Percentiles rank a stretch among this genome's conserved stretches.
phyloP scores from a whole-genome alignment of 768 basidiomycete genomes.

The Suillus tomentosus region DNA sequence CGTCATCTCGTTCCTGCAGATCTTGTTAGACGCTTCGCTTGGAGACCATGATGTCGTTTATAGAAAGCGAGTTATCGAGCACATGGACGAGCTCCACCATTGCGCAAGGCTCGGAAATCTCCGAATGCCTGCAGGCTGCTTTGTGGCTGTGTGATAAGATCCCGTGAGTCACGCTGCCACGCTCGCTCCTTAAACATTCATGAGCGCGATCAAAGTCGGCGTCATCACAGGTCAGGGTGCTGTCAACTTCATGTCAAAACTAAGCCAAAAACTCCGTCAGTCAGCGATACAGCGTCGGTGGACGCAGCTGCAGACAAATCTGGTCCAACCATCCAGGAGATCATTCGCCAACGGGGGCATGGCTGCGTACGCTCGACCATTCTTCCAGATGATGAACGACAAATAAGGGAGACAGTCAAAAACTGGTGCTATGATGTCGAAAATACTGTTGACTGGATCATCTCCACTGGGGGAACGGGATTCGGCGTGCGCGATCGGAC shows the following conservation, averaged over 20 bases:
- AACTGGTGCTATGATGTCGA: conserved; percentile 40
- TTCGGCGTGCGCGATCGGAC: conserved; percentile 81
- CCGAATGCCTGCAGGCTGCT: too few relatives aligned
- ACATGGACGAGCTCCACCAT: too few relatives aligned
- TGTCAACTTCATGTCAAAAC: neutral
- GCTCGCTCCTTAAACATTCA: conserved; percentile 7
- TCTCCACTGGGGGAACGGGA: conserved; percentile 89
- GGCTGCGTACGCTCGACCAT: conserved; percentile 42
- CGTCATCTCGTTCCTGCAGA: too few relatives aligned
- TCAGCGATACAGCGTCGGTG: conserved; percentile 71
- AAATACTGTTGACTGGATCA: conserved; percentile 64
- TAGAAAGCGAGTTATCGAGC: too few relatives aligned
- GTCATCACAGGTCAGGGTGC: conserved; percentile 30
- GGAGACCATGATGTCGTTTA: too few relatives aligned
- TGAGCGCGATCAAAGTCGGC: conserved; percentile 27
- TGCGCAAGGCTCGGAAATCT: too few relatives aligned
- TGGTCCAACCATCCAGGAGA: conserved; percentile 60
- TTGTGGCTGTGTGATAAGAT: too few relatives aligned
- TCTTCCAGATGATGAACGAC: conserved; percentile 65
- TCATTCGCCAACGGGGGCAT: conserved; percentile 44
- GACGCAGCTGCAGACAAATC: conserved; percentile 58
- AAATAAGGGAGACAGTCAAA: conserved; percentile 51
- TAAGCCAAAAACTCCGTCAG: conserved; percentile 35
- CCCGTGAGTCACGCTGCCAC: too few relatives aligned
- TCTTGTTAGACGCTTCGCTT: too few relatives aligned